These are phyloP conservation scores for Candida labiduridarum DNA, from an alignment of 1,139 yeast genomes.

Conservation along the genomic window DNA sequence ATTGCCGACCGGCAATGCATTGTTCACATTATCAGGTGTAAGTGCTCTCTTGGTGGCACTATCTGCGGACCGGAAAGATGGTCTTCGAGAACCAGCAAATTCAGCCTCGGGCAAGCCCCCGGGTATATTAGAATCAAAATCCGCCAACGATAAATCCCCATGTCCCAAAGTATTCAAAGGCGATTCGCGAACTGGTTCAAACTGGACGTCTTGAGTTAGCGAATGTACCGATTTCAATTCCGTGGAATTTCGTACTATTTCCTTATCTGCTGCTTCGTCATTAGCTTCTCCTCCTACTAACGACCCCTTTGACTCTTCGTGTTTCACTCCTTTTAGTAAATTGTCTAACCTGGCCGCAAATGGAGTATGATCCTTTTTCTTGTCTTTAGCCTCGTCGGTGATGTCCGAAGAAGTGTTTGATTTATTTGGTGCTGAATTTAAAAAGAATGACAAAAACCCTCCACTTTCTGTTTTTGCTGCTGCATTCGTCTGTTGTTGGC, in stretches of 20 bases:
- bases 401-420: constrained; percentile 5
- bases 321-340: constrained; percentile 21
- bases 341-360: constrained; percentile 22
- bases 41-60: constrained; percentile 19
- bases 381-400: constrained; percentile 11
- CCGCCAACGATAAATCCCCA: constrained; percentile 68
- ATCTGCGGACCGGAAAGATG: constrained; percentile 17
- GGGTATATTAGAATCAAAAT: constrained; percentile 42
- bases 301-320: constrained; percentile 13
- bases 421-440: constrained; percentile 32
- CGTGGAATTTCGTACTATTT: not conserved
- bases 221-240: constrained; percentile 11
- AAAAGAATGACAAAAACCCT: constrained; percentile 30
- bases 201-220: constrained; percentile 35
- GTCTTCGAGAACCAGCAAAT: constrained; percentile 6
- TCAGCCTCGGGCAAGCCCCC: constrained; percentile 12
- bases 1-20: constrained; percentile 17
- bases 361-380: constrained; percentile 18
- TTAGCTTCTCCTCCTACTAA: constrained; percentile 7
- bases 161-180: constrained; percentile 68
- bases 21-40: constrained; percentile 24
- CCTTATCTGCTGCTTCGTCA: constrained; percentile 4
- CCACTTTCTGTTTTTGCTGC: constrained; percentile 15
- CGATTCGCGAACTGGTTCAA: constrained; percentile 59
- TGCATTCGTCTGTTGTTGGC: not conserved